phyloP scores from a whole-genome alignment of 2,329 filamentous ascomycete species.

The Aspergillus intermedius region DNA sequence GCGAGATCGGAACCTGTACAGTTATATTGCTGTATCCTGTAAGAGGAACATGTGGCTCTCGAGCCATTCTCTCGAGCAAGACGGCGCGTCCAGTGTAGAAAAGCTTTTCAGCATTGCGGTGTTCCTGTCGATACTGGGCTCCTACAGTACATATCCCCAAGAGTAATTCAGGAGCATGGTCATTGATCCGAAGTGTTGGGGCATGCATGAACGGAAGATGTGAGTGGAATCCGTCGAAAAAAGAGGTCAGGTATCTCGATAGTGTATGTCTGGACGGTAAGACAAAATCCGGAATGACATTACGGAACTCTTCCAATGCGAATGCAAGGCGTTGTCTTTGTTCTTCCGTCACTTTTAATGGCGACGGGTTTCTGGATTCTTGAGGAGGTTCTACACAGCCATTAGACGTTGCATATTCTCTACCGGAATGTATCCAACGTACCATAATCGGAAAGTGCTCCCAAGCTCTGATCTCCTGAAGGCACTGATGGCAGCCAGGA shows the following conservation, averaged over 20 bases:
- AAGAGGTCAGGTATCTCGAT: constrained; percentile 63
- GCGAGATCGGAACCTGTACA: constrained; percentile 3
- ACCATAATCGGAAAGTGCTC: constrained; percentile 27
- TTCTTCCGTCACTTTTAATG: constrained; percentile 24
- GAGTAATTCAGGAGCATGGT: constrained; percentile 62
- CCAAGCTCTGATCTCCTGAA: constrained; percentile 26
- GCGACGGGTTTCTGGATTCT: constrained; percentile 12
- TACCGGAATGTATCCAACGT: constrained; percentile 1
- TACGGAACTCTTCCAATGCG: constrained; percentile 24
- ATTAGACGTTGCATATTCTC: neutral
- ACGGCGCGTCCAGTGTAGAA: constrained; percentile 57
- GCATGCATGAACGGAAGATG: constrained; percentile 61
- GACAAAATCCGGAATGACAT: constrained; percentile 46
- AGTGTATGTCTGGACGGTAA: constrained; percentile 64
- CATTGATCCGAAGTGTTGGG: constrained; percentile 57
- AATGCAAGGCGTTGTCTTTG: constrained; percentile 25
- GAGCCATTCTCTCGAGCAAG: constrained; percentile 52
- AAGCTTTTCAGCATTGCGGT: constrained; percentile 23
- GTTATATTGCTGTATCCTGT: constrained; percentile 9
- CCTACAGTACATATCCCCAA: constrained; percentile 61
- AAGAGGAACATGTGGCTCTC: constrained; percentile 12
- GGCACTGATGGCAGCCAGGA: constrained; percentile 29
- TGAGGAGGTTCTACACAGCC: constrained; percentile 20
- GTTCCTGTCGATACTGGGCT: constrained; percentile 46
- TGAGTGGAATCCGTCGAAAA: constrained; percentile 60